These are phyloP conservation scores for Stipa capillata DNA, from an alignment of 176 grass and related monocot genomes.

Conservation along the genomic window DNA sequence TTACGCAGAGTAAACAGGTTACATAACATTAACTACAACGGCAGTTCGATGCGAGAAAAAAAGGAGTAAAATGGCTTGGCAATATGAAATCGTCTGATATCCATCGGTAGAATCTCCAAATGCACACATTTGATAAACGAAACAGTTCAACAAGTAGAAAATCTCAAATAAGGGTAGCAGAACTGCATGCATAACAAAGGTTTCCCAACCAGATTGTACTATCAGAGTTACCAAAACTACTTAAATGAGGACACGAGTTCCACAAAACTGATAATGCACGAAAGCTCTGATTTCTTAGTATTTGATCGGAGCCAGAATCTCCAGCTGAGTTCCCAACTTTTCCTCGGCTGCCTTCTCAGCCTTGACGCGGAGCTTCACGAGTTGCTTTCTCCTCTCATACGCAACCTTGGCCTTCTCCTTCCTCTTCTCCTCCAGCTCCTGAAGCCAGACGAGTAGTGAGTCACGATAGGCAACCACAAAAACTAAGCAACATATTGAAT, in stretches of 20 bases:
- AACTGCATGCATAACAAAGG: not conserved
- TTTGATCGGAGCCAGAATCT: conserved; percentile 60
- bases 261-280: conserved; percentile 22
- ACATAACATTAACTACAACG: too few relatives aligned
- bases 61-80: not conserved
- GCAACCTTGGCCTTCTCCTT: conserved; percentile 57
- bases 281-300: conserved; percentile 34
- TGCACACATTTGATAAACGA: not conserved
- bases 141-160: conserved; percentile 18
- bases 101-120: not conserved
- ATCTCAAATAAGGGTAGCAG: conserved; percentile 7
- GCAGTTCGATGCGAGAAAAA: too few relatives aligned
- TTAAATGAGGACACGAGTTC: not conserved
- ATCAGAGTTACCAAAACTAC: conserved; percentile 4
- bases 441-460: not conserved
- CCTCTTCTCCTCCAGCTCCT: conserved; percentile 75
- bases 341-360: conserved; percentile 53
- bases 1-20: too few relatives aligned
- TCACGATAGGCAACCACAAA: not conserved
- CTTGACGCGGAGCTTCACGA: conserved; percentile 45
- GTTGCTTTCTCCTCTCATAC: conserved; percentile 71
- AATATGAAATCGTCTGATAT: not conserved
- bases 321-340: conserved; percentile 55
- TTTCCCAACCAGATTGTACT: conserved; percentile 6
- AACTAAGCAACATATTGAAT: not conserved